Percentiles rank a stretch among this genome's conserved stretches.
Conservation (phyloP, 108 stramenopile genomes). For the Nannochloropsis gaditana region DNA sequence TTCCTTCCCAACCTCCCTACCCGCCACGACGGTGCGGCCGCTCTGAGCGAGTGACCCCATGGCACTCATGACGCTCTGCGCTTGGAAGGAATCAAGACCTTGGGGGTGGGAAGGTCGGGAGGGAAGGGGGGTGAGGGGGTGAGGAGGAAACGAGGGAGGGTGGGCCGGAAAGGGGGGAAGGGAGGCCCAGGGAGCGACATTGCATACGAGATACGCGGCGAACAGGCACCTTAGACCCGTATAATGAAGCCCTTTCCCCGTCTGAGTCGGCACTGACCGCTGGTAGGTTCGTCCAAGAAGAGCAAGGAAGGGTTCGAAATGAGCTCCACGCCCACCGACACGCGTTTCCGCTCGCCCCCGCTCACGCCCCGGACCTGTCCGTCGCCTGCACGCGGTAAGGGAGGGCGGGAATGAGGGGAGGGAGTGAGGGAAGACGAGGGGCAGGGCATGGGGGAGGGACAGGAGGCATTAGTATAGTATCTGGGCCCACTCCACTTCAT, state of each 20-base stretch:
- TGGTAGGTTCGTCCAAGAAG: slow-evolving; percentile 58
- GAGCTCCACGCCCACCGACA: slow-evolving; percentile 64
- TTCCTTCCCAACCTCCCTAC: neutral
- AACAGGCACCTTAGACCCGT: neutral
- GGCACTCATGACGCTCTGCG: neutral
- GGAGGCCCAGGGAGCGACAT: neutral
- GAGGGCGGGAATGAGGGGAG: neutral
- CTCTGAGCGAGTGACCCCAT: neutral
- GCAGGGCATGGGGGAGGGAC: neutral
- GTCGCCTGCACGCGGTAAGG: neutral
- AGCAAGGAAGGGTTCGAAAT: slow-evolving; percentile 49
- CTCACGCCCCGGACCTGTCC: slow-evolving; percentile 33
- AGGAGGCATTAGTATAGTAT: neutral
- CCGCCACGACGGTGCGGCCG: neutral
- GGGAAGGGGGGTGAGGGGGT: neutral
- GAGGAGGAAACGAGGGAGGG: slow-evolving; percentile 15
- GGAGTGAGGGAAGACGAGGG: neutral
- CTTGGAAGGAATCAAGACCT: neutral
- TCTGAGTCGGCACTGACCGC: slow-evolving; percentile 32
- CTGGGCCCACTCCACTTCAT: no score
- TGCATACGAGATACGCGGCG: neutral
- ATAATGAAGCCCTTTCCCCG: neutral
- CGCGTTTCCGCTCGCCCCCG: slow-evolving; percentile 66
- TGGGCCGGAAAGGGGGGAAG: neutral
- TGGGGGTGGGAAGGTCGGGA: no score